These are phyloP conservation scores for Hypholoma sublateritium DNA, from an alignment of 768 basidiomycete species.

Conservation along the genomic window DNA sequence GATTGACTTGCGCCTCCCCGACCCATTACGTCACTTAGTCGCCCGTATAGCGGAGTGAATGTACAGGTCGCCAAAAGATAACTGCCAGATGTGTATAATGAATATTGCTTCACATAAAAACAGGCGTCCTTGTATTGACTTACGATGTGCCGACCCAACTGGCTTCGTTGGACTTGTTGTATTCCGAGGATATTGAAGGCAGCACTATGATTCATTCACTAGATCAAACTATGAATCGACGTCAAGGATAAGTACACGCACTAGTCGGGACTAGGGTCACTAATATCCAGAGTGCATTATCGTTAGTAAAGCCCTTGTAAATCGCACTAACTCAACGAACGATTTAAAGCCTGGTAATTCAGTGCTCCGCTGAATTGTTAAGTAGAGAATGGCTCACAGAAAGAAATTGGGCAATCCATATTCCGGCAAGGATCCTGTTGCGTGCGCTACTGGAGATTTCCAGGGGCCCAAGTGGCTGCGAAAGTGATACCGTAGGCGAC, in stretches of 20 bases:
- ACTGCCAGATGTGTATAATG: conserved; percentile 29
- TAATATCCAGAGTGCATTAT: conserved; percentile 21
- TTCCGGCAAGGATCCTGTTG: conserved; percentile 65
- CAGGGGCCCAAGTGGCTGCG: conserved; percentile 47
- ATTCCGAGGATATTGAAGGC: conserved; percentile 76
- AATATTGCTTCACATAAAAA: background rate
- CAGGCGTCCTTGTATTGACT: conserved; percentile 15
- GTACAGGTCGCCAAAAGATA: conserved; percentile 80
- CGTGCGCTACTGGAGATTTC: conserved; percentile 61
- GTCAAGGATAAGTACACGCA: conserved; percentile 28
- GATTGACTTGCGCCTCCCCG: conserved; percentile 66
- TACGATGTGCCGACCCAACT: conserved; percentile 85
- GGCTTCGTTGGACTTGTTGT: conserved; percentile 71
- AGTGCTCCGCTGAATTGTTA: background rate
- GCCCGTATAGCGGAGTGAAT: conserved; percentile 81
- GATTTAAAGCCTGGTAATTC: conserved; percentile 31
- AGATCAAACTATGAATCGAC: background rate
- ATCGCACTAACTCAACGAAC: conserved; percentile 18
- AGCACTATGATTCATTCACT: conserved; percentile 47
- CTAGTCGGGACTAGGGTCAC: conserved; percentile 78
- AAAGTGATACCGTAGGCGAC: conserved; percentile 12
- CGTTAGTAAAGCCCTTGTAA: background rate
- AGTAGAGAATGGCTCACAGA: conserved; percentile 45
- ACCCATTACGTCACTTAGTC: conserved; percentile 76
- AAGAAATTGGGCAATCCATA: conserved; percentile 75